These are phyloP conservation scores for Vigna unguiculata DNA, from an alignment of 306 rosid species.

Conservation along the genomic window DNA sequence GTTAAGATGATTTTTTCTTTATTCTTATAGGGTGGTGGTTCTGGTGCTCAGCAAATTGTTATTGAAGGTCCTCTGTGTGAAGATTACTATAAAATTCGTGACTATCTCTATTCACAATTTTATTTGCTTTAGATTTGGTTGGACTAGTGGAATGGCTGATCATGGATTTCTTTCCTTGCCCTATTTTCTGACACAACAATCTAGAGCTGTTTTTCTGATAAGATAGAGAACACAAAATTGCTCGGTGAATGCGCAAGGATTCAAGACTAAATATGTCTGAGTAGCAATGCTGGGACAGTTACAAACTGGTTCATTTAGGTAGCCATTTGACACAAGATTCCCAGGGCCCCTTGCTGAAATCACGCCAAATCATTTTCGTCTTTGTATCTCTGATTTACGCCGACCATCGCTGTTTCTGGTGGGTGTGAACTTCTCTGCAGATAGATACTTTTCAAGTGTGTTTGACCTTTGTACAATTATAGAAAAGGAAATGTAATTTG, in stretches of 20 bases:
- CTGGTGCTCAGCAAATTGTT: constrained; percentile 88
- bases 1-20: not conserved
- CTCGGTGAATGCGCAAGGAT: constrained; percentile 3
- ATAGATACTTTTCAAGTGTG: not conserved
- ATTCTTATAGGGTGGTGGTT: constrained; percentile 73
- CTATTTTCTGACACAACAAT: not conserved
- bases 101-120: constrained; percentile 81
- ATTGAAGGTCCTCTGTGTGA: constrained; percentile 94
- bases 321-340: constrained; percentile 27
- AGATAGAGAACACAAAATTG: constrained; percentile 12
- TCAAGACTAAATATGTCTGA: constrained; percentile 8
- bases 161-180: constrained; percentile 22
- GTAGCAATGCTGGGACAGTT: constrained; percentile 15
- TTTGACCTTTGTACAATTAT: not conserved
- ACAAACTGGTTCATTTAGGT: constrained; percentile 24
- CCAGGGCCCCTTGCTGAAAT: constrained; percentile 8
- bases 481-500: constrained; percentile 38
- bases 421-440: not conserved
- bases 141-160: constrained; percentile 33
- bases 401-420: constrained; percentile 21
- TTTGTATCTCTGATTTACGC: constrained; percentile 1
- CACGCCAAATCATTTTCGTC: not conserved
- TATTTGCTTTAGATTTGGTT: constrained; percentile 67
- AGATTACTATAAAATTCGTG: constrained; percentile 86
- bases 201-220: not conserved